Percentiles rank a stretch among this genome's conserved stretches.
These are phyloP conservation scores for Psilocybe tampanensis DNA, from an alignment of 768 basidiomycete genomes.

Conservation along the genomic window DNA sequence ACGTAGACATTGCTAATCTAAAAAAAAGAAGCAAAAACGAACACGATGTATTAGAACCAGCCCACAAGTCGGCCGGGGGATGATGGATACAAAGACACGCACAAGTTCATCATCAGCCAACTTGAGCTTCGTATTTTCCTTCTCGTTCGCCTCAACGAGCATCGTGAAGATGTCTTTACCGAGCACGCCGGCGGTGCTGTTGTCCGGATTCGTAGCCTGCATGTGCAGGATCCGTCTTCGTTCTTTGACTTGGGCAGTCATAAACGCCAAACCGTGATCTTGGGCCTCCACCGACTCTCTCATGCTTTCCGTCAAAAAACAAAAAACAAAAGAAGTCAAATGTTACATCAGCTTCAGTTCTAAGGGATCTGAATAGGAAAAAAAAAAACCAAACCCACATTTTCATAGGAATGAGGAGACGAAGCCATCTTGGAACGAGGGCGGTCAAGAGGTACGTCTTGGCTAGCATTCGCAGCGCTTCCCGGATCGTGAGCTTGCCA, in stretches of 20 bases:
- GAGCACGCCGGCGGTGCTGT: background rate
- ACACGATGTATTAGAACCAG: too few species aligned
- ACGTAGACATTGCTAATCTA: slow-evolving; percentile 1
- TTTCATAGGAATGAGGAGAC: slow-evolving; percentile 32
- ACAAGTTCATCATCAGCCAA: background rate
- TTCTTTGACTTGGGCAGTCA: slow-evolving; percentile 37
- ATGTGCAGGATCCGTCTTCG: slow-evolving; percentile 28
- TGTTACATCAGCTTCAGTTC: background rate
- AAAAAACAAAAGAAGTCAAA: background rate
- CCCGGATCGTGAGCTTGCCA: slow-evolving; percentile 35
- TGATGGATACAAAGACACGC: background rate
- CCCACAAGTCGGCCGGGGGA: too few species aligned
- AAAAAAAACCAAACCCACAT: slow-evolving; percentile 23
- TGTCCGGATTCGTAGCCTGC: background rate
- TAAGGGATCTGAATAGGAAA: background rate
- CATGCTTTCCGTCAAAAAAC: too few species aligned
- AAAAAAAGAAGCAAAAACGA: too few species aligned
- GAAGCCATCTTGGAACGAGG: slow-evolving; percentile 39
- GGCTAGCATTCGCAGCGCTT: slow-evolving; percentile 29
- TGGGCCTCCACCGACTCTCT: slow-evolving; percentile 29
- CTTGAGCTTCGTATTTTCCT: slow-evolving; percentile 22
- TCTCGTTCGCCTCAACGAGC: slow-evolving; percentile 48
- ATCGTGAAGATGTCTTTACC: slow-evolving; percentile 40
- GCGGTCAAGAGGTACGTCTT: slow-evolving; percentile 28
- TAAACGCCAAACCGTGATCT: slow-evolving; percentile 34